Evolutionary conservation across 2,329 filamentous ascomycete genomes (phyloP).

Genomic region (Knufia petricola): DNA sequence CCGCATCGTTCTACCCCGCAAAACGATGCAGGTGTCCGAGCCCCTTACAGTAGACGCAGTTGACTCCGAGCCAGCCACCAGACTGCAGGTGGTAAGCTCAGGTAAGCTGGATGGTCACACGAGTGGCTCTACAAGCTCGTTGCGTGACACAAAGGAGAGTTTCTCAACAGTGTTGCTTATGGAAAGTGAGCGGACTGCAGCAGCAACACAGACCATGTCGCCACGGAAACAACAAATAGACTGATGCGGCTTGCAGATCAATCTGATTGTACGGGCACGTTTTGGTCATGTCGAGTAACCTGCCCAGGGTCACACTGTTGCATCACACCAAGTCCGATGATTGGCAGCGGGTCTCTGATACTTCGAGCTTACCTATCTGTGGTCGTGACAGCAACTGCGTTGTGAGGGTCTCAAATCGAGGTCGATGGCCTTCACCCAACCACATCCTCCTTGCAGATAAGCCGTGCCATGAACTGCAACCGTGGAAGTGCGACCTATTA

Average conservation of each 20-base stretch:
- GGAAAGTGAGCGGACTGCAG: too few species aligned
- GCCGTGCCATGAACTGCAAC: background rate
- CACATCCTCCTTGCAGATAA: background rate
- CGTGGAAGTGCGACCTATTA: too few species aligned
- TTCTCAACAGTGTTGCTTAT: too few species aligned
- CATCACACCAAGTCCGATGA: background rate
- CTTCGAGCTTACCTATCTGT: background rate
- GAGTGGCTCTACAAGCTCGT: background rate
- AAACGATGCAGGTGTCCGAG: background rate
- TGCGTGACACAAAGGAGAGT: too few species aligned
- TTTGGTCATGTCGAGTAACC: background rate
- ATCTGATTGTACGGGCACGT: background rate
- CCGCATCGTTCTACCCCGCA: constrained; percentile 11
- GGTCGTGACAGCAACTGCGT: background rate
- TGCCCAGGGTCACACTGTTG: background rate
- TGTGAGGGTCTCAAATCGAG: background rate
- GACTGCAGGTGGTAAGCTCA: background rate
- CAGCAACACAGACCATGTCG: too few species aligned
- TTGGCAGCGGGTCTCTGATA: background rate
- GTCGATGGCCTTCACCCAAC: background rate
- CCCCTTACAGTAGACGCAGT: constrained; percentile 10
- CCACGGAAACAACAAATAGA: background rate
- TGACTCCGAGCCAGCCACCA: background rate
- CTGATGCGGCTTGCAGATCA: background rate
- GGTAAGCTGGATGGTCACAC: background rate